Evolutionary conservation across 1,284 basidiomycete species (phyloP).

Genomic region (Pyrrhoderma noxium): DNA sequence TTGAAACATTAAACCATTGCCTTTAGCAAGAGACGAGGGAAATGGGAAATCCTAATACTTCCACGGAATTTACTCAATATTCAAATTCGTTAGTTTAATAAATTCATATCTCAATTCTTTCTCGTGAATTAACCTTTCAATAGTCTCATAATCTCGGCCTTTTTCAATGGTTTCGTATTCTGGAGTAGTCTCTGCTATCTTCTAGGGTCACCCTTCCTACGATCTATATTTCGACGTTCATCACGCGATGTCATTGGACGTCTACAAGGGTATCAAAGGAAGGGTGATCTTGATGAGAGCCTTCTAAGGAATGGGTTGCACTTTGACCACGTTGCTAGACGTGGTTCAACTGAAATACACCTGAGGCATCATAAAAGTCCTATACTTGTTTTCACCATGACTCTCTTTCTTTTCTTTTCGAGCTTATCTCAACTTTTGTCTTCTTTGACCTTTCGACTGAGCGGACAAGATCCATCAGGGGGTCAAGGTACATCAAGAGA

Average conservation of each 20-base stretch:
- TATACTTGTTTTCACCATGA: conserved; percentile 35
- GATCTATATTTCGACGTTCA: conserved; percentile 16
- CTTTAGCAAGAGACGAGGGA: no score
- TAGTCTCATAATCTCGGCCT: conserved; percentile 23
- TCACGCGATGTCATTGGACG: conserved; percentile 11
- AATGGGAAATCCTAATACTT: no score
- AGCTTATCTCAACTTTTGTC: conserved; percentile 38
- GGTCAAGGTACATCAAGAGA: conserved; percentile 6
- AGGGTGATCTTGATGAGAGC: not conserved
- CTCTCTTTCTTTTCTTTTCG: conserved; percentile 38
- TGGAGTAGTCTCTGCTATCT: conserved; percentile 36
- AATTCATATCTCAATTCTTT: no score
- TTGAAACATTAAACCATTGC: no score
- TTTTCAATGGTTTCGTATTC: conserved; percentile 47
- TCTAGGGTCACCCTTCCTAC: conserved; percentile 25
- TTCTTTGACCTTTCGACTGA: conserved; percentile 22
- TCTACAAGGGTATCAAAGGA: conserved; percentile 1
- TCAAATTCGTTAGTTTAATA: no score
- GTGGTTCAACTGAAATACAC: not conserved
- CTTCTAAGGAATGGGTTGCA: no score
- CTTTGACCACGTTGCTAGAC: no score
- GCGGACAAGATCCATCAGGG: no score
- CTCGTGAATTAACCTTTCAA: conserved; percentile 29
- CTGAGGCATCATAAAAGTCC: conserved; percentile 21
- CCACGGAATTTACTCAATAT: no score